Base-by-base conservation (phyloP, 2,329 filamentous ascomycete species). In the Diplodia scrobiculata region DNA sequence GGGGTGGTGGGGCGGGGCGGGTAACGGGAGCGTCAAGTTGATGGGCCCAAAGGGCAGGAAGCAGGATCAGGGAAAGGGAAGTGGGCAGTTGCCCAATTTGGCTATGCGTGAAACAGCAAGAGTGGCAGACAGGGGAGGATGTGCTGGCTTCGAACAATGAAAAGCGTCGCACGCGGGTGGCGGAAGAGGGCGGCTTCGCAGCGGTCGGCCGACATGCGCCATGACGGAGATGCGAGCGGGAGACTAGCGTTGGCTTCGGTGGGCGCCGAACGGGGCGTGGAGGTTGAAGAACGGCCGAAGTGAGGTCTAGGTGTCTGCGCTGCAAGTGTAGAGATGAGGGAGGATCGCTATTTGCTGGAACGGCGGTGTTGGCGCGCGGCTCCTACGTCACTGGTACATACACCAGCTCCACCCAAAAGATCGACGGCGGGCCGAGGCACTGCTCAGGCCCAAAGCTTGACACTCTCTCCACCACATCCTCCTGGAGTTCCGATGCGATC, bases 361-460 rank as follows among this genome's bases (percentile, higher is more conserved):
- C 1, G 29, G 7, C 29, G 29, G 29, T 32, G 29, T 19, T 17
- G 34, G 34, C 34, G 34, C 19, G 36, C 36, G 29, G n/a, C 2
- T 19, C 21, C 48, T 53, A 53, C 60, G 60, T 63, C 60, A 63
- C 19, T 34, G 19, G 21, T 52, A 25, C 25, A 25, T 25, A 32
- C 47, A 29, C 41, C 38, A 27, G 38, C 34, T 38, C 34, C 19
- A 25, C 25, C 25, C 25, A 25, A 25, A n/a, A 17, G 59, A 63
- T 63, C 59, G 59, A 25, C 59, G 59, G 21, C 45, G 4, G 29
- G 5, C 29, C 29, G 29, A 3, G 25, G 25, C 29, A 32, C 32
- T 19, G 47, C 29, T 52, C n/a, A 63, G 60, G 48, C 59, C 51
- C 59, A 63, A 63, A 51, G 59, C 59, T 63, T 63, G 38, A 2